Evolutionary conservation across 306 rosid genomes (phyloP), one percentile per base, ranked within the genome.

Genomic region (Leucaena leucocephala): DNA sequence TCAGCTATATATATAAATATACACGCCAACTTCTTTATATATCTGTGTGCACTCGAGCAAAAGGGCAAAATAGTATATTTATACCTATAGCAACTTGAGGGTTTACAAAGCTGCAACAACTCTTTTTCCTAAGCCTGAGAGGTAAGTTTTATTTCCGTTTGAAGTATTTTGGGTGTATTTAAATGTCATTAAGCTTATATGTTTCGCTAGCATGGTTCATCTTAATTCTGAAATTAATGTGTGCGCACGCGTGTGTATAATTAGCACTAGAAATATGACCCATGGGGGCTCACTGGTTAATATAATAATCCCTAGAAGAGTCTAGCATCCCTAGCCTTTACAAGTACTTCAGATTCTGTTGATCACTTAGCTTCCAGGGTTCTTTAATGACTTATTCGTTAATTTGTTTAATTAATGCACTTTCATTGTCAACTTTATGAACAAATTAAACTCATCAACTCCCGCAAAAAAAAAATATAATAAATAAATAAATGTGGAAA

Each of bases 301-400:
- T 45, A 73, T 50, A 19, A 14, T 58, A 74, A 65, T 77, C 58
- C 63, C 22, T 71, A 45, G 5, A 22, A 73, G 62, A 58, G 72
- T 46, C 77, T 82, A 66, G 67, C 81, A 12, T 33, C 4, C 9
- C 67, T 33, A 33, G 83, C 83, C 87, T 86, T 86, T 83, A 78
- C 50, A 74, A 64, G 77, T 82, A 82, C 71, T 85, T 68, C 43
- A 71, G 43, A 70, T 65, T 72, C 68, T 54, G 62, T 10, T 11
- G 38, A 15, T 61, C 67, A 33, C n/a, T 1, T 0, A 27, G 27
- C 4, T 21, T 67, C 13, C 72, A 75, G 79, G 76, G 72, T 76
- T 65, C 7, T 55, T 19, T 7, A 54, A 17, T 62, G 34, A 13
- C 14, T 62, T 9, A 58, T 9, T 19, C 39, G 4, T 27, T 10